These are phyloP conservation scores for Phytophthora kernoviae DNA, from an alignment of 352 stramenopile genomes.

Conservation along the genomic window DNA sequence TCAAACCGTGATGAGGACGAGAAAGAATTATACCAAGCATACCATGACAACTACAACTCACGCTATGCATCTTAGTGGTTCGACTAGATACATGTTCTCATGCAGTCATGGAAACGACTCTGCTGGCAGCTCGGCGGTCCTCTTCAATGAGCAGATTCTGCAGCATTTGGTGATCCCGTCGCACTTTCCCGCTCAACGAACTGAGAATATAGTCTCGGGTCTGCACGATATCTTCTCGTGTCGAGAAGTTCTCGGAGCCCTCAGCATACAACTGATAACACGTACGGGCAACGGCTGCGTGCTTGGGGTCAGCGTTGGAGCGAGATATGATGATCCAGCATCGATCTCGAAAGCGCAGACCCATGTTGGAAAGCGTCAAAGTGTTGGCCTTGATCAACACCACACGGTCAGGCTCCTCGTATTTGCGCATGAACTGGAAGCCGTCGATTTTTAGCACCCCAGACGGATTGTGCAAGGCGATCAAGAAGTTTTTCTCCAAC, in stretches of 20 bases:
- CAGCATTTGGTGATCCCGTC: constrained; percentile 33
- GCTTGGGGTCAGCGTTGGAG: constrained; percentile 28
- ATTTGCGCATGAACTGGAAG: constrained; percentile 42
- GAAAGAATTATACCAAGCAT: too few relatives aligned
- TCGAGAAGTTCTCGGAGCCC: constrained; percentile 16
- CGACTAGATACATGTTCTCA: constrained; percentile 7
- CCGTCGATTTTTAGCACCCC: constrained; percentile 33
- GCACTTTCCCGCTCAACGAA: constrained; percentile 34
- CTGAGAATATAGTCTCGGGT: constrained; percentile 36
- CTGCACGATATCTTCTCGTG: constrained; percentile 18
- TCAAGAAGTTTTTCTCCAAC: constrained; percentile 42
- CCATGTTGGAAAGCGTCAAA: constrained; percentile 29
- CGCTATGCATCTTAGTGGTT: too few relatives aligned
- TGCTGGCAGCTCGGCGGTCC: constrained; percentile 24
- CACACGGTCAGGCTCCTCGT: constrained; percentile 33
- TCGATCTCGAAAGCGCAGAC: constrained; percentile 32
- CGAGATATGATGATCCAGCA: constrained; percentile 44
- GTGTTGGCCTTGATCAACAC: constrained; percentile 37
- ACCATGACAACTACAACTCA: too few relatives aligned
- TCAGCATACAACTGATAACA: constrained; percentile 42
- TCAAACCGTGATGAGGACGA: too few relatives aligned
- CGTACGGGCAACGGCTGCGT: constrained; percentile 29
- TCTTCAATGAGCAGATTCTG: constrained; percentile 39
- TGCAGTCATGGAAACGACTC: constrained; percentile 18
- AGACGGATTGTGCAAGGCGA: constrained; percentile 33